These are phyloP conservation scores for Blastobotrys attinorum DNA, from an alignment of 805 yeast genomes.

Conservation along the genomic window DNA sequence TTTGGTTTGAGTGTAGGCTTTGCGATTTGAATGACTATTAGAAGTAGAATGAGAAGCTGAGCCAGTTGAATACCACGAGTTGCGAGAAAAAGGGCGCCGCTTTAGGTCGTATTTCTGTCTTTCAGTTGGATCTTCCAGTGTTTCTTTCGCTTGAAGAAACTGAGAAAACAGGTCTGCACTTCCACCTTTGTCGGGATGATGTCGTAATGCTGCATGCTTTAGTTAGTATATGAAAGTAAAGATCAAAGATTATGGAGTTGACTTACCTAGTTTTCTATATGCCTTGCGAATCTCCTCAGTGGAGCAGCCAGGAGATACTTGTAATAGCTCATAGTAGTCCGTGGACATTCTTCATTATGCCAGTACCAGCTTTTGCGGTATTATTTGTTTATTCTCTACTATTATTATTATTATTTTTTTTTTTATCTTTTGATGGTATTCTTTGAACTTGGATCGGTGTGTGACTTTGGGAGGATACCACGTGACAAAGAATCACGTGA, in stretches of 20 bases:
- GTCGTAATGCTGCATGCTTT: constrained; percentile 22
- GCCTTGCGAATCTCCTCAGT: constrained; percentile 30
- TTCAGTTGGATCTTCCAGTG: constrained; percentile 23
- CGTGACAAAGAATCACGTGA: no score
- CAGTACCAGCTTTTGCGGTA: neutral
- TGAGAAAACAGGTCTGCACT: constrained; percentile 28
- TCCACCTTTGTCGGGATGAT: constrained; percentile 41
- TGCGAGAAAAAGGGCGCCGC: constrained; percentile 20
- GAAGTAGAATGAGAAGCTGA: no score
- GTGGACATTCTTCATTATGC: neutral
- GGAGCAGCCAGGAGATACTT: constrained; percentile 19
- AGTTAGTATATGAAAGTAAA: no score
- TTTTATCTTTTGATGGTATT: no score
- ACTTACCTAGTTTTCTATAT: constrained; percentile 28
- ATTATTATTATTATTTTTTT: no score
- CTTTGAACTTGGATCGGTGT: no score
- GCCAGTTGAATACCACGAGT: neutral
- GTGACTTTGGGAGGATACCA: no score
- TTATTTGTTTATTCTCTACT: no score
- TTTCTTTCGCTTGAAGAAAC: constrained; percentile 29
- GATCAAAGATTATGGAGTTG: neutral
- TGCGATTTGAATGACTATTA: no score
- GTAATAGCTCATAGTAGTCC: constrained; percentile 27
- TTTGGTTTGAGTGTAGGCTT: neutral
- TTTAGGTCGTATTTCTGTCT: constrained; percentile 21